These are phyloP conservation scores for Backusella australiensis DNA, from an alignment of 192 early-diverging fungal species.

Conservation along the genomic window DNA sequence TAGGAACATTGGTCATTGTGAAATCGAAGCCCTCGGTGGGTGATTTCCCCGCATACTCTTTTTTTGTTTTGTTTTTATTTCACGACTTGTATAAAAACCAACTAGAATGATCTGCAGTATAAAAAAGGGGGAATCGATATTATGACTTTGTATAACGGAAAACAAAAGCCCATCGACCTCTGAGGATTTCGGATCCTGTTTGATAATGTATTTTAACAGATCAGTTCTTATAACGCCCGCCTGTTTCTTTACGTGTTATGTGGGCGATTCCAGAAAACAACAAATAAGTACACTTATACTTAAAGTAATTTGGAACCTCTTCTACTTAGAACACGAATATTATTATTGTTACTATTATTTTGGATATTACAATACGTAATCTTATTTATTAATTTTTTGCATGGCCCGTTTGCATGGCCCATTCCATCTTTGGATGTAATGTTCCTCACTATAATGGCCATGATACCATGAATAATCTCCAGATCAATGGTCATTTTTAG, in stretches of 20 bases:
- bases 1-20: neutral
- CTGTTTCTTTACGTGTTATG: neutral
- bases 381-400: slow-evolving; percentile 8
- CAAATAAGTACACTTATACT: neutral
- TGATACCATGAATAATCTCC: neutral
- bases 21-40: neutral
- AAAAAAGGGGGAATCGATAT: neutral
- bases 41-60: neutral
- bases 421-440: slow-evolving; percentile 3
- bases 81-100: neutral
- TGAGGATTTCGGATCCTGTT: neutral
- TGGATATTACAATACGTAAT: slow-evolving; percentile 6
- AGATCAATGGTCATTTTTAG: neutral
- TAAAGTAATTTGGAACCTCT: neutral
- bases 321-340: neutral
- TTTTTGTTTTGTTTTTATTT: slow-evolving; percentile 4
- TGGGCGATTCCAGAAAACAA: neutral
- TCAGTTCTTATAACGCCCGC: slow-evolving; percentile 1
- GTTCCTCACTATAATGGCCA: neutral
- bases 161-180: neutral
- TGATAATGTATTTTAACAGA: neutral
- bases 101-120: neutral
- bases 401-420: slow-evolving; percentile 1
- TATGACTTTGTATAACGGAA: neutral
- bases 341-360: neutral